These are phyloP conservation scores for Rhizopogon rudus DNA, from an alignment of 768 basidiomycete species.

Conservation along the genomic window DNA sequence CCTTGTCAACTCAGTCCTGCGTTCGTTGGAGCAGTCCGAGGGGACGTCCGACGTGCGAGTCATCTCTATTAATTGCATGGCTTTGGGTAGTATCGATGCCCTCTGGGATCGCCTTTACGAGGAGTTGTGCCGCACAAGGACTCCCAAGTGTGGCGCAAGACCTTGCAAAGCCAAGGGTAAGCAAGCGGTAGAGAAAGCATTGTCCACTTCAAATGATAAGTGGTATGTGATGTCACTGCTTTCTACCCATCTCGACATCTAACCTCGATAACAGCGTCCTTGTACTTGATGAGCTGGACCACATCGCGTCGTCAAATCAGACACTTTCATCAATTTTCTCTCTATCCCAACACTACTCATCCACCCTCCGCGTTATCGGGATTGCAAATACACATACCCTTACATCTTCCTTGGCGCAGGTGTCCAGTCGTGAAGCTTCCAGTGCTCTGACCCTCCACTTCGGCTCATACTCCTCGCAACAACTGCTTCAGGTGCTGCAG, in stretches of 20 bases:
- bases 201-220: slow-evolving; percentile 43
- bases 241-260: slow-evolving; percentile 8
- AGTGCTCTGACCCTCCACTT: slow-evolving; percentile 70
- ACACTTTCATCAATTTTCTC: slow-evolving; percentile 61
- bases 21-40: slow-evolving; percentile 29
- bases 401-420: slow-evolving; percentile 43
- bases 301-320: slow-evolving; percentile 60
- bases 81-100: slow-evolving; percentile 57
- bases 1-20: slow-evolving; percentile 63
- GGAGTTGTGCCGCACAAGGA: slow-evolving; percentile 37
- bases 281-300: slow-evolving; percentile 85
- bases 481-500: slow-evolving; percentile 65
- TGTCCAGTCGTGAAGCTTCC: slow-evolving; percentile 31
- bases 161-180: slow-evolving; percentile 41
- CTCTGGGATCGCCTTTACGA: slow-evolving; percentile 69
- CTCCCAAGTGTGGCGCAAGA: slow-evolving; percentile 29
- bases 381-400: slow-evolving; percentile 91
- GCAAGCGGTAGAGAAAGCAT: slow-evolving; percentile 41
- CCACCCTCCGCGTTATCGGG: slow-evolving; percentile 65
- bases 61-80: slow-evolving; percentile 76
- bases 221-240: slow-evolving; percentile 33
- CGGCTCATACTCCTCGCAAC: slow-evolving; percentile 67
- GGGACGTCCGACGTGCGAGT: slow-evolving; percentile 38
- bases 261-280: slow-evolving; percentile 47
- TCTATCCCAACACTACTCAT: slow-evolving; percentile 49